A percentile compares a stretch with the other conserved stretches of the same genome.
Conservation (phyloP, 306 rosid genomes). For the Echinosophora koreensis region DNA sequence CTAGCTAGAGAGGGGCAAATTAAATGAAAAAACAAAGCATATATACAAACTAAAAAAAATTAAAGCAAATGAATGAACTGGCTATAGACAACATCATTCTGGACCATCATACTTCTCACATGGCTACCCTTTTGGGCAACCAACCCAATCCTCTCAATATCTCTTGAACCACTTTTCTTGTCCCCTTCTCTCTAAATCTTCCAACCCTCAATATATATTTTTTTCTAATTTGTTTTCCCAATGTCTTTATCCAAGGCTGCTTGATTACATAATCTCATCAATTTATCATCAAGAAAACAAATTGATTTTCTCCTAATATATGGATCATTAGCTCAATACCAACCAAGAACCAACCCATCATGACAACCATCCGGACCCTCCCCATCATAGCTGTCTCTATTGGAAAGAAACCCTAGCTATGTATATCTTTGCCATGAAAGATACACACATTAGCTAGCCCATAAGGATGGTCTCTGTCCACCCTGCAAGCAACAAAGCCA, state of each 20-base stretch:
- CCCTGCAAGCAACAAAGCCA: constrained; percentile 51
- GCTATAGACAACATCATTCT: constrained; percentile 57
- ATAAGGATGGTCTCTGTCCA: constrained; percentile 57
- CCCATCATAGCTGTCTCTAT: constrained; percentile 60
- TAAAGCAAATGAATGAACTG: constrained; percentile 36
- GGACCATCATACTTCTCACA: constrained; percentile 60
- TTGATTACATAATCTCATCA: not conserved
- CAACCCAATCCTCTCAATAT: constrained; percentile 49
- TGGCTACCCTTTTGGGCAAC: constrained; percentile 59
- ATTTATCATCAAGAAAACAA: not conserved
- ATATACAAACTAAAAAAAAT: not conserved
- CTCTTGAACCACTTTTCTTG: constrained; percentile 46
- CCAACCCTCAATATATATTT: not conserved
- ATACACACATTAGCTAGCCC: constrained; percentile 21
- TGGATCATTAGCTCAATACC: constrained; percentile 14
- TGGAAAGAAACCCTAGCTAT: constrained; percentile 42
- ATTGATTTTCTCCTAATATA: not conserved
- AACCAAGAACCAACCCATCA: constrained; percentile 35
- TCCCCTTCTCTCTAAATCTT: constrained; percentile 51
- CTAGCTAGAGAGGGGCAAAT: not conserved
- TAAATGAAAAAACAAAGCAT: not conserved
- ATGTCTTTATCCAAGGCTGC: constrained; percentile 10
- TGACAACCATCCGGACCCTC: constrained; percentile 45
- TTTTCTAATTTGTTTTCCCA: constrained; percentile 26
- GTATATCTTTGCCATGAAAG: constrained; percentile 32